Conservation (phyloP, 2,329 filamentous ascomycete species). For the Chaetomium sp. region DNA sequence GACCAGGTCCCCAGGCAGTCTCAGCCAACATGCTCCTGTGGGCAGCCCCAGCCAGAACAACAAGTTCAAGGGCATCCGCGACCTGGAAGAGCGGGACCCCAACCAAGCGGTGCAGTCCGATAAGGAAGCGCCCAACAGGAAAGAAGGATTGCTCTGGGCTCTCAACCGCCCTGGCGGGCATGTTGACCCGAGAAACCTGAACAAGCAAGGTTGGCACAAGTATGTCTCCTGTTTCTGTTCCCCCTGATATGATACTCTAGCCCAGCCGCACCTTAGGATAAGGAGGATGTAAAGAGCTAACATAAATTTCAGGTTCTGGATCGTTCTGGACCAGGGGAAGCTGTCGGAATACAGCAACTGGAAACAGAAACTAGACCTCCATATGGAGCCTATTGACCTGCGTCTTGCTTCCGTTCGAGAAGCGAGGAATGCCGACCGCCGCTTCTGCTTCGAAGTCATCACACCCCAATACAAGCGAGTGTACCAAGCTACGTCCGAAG, state of each 20-base stretch:
- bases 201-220: slow-evolving; percentile 99
- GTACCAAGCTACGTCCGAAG: slow-evolving; percentile 95
- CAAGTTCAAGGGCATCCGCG: slow-evolving; percentile 85
- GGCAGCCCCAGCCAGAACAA: slow-evolving; percentile 47
- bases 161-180: slow-evolving; percentile 88
- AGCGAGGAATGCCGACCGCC: slow-evolving; percentile 84
- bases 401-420: slow-evolving; percentile 96
- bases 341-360: slow-evolving; percentile 98
- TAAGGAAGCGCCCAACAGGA: slow-evolving; percentile 62
- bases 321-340: slow-evolving; percentile 93
- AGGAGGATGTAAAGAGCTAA: too few species aligned
- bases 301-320: slow-evolving; percentile 70
- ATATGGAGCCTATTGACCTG: slow-evolving; percentile 96
- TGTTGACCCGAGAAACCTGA: slow-evolving; percentile 88
- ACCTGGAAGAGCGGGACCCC: slow-evolving; percentile 79
- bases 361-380: slow-evolving; percentile 94
- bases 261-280: too few species aligned
- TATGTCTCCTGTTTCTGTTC: slow-evolving; percentile 41
- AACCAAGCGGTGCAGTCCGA: slow-evolving; percentile 46
- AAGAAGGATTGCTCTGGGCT: slow-evolving; percentile 93
- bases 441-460: slow-evolving; percentile 98
- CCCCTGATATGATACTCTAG: too few species aligned
- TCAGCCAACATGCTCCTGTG: slow-evolving; percentile 36
- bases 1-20: slow-evolving; percentile 52
- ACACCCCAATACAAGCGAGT: slow-evolving; percentile 93